Conservation (phyloP, 192 early-diverging fungal genomes). For the Phycomyces nitens region DNA sequence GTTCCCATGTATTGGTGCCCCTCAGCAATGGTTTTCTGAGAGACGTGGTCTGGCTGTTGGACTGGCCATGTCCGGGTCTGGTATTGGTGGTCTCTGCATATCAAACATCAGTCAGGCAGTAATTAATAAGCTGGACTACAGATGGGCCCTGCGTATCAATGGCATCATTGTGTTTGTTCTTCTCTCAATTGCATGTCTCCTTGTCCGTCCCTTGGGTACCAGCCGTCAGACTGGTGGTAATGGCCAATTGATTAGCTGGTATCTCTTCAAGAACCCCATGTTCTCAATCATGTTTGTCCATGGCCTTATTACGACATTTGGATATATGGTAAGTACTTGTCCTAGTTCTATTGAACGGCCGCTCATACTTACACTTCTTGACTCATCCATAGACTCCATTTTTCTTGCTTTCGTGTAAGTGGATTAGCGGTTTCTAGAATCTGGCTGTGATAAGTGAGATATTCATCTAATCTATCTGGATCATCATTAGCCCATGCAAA, state of each 20-base stretch:
- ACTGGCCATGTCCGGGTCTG: constrained; percentile 69
- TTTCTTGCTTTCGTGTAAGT: constrained; percentile 32
- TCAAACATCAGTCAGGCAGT: constrained; percentile 54
- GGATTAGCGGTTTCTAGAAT: neutral
- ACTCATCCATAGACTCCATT: constrained; percentile 28
- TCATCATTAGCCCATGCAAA: constrained; percentile 13
- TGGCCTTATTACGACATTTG: constrained; percentile 41
- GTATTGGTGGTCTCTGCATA: constrained; percentile 69
- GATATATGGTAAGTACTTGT: constrained; percentile 36
- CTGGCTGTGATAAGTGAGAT: no score
- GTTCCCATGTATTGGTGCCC: constrained; percentile 61
- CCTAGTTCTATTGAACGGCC: constrained; percentile 23
- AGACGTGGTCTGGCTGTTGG: constrained; percentile 68
- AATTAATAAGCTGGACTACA: constrained; percentile 53
- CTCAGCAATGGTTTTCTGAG: constrained; percentile 69
- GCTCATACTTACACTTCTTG: constrained; percentile 12
- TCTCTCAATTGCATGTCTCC: constrained; percentile 31
- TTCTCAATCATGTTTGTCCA: constrained; percentile 32
- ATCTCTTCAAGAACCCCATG: constrained; percentile 35
- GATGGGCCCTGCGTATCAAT: constrained; percentile 61
- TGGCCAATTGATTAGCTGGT: constrained; percentile 34
- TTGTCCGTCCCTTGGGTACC: constrained; percentile 35
- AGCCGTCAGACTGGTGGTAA: constrained; percentile 17
- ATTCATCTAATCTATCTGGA: no score
- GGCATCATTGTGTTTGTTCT: constrained; percentile 56